A percentile compares a stretch with the other conserved stretches of the same genome.
phyloP scores from a whole-genome alignment of 2,329 filamentous ascomycete genomes.

The Scopulariopsis brevicaulis region DNA sequence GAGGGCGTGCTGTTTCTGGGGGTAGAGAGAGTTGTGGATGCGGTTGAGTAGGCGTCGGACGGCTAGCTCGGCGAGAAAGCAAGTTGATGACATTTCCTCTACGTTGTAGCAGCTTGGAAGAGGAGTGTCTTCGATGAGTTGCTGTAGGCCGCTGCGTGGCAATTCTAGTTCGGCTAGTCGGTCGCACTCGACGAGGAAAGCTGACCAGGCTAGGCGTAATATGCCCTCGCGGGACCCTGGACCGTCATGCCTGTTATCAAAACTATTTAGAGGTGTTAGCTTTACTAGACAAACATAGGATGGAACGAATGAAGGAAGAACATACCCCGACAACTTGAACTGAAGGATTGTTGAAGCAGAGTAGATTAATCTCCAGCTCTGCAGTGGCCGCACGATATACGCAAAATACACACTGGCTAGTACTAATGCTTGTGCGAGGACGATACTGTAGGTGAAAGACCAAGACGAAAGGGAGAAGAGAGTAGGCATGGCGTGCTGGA shows the following conservation, averaged over 20 bases:
- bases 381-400: slow-evolving; percentile 18
- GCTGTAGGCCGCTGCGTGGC: slow-evolving; percentile 18
- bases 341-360: slow-evolving; percentile 18
- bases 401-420: slow-evolving; percentile 20
- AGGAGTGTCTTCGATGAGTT: slow-evolving; percentile 16
- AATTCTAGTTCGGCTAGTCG: slow-evolving; percentile 19
- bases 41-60: slow-evolving; percentile 19
- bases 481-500: slow-evolving; percentile 16
- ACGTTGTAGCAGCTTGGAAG: slow-evolving; percentile 16
- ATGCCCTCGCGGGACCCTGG: slow-evolving; percentile 11
- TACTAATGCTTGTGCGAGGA: slow-evolving; percentile 16
- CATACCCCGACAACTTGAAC: slow-evolving; percentile 13
- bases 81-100: slow-evolving; percentile 13
- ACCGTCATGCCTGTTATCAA: slow-evolving; percentile 9
- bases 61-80: slow-evolving; percentile 20
- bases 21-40: slow-evolving; percentile 20
- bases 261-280: background rate
- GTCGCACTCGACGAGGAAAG: slow-evolving; percentile 19
- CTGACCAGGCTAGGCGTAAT: slow-evolving; percentile 17
- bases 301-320: background rate
- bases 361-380: slow-evolving; percentile 20
- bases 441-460: slow-evolving; percentile 15
- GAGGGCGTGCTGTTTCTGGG: slow-evolving; percentile 13
- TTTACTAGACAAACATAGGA: background rate
- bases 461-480: slow-evolving; percentile 15